These are phyloP conservation scores for Leccinum subgranulosum DNA, from an alignment of 768 basidiomycete genomes.

Conservation along the genomic window DNA sequence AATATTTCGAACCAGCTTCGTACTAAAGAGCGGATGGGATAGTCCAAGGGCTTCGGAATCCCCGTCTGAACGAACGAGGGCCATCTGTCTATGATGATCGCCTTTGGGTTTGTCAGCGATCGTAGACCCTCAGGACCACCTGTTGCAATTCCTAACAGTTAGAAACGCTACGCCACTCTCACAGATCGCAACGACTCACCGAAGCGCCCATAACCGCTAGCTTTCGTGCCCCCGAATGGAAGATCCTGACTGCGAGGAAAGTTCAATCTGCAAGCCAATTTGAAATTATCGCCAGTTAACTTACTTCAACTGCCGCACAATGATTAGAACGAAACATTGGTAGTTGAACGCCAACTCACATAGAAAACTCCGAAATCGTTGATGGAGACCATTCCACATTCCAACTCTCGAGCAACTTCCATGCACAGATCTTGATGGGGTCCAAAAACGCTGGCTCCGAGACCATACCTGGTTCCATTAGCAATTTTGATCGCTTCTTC, in stretches of 20 bases:
- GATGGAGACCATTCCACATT: slow-evolving; percentile 96
- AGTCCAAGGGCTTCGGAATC: slow-evolving; percentile 85
- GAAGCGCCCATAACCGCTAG: slow-evolving; percentile 91
- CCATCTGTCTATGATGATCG: slow-evolving; percentile 82
- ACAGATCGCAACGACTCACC: slow-evolving; percentile 42
- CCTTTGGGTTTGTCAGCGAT: slow-evolving; percentile 83
- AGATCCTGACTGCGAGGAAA: slow-evolving; percentile 67
- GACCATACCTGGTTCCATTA: slow-evolving; percentile 83
- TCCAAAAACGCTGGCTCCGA: slow-evolving; percentile 95
- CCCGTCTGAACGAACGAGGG: slow-evolving; percentile 78
- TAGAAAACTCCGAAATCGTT: slow-evolving; percentile 94
- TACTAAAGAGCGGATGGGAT: slow-evolving; percentile 71
- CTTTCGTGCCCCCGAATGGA: slow-evolving; percentile 93
- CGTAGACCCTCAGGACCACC: slow-evolving; percentile 94
- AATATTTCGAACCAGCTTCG: slow-evolving; percentile 64
- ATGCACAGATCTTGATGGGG: slow-evolving; percentile 75
- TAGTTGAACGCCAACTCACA: slow-evolving; percentile 40
- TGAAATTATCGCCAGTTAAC: slow-evolving; percentile 24
- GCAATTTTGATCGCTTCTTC: slow-evolving; percentile 87
- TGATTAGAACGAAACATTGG: slow-evolving; percentile 13
- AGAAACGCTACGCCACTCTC: slow-evolving; percentile 6
- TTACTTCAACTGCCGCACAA: slow-evolving; percentile 57
- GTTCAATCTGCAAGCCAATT: neutral
- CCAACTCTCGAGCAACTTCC: slow-evolving; percentile 73
- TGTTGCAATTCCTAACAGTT: slow-evolving; percentile 25